Conservation (phyloP, 148 eudicot genomes). For the Talinum fruticosum region DNA sequence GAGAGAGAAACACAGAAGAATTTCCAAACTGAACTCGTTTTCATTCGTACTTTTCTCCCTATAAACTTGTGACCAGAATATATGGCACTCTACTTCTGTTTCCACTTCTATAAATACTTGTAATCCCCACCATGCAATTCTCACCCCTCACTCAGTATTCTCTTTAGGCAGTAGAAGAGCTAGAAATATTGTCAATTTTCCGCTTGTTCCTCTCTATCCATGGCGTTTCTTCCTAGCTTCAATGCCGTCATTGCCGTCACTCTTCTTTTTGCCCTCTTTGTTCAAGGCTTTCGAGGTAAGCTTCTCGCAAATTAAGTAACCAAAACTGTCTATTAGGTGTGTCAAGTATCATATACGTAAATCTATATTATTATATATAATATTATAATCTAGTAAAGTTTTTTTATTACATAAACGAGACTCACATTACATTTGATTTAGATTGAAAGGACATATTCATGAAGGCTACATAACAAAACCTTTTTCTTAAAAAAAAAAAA, state of each 20-base stretch:
- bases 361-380: no score
- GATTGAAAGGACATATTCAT: no score
- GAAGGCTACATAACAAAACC: no score
- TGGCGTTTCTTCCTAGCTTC: neutral
- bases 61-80: neutral
- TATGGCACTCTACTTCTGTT: no score
- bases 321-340: no score
- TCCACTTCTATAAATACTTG: neutral
- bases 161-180: neutral
- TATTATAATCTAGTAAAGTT: no score
- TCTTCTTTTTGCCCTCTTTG: neutral
- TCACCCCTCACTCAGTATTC: neutral
- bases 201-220: neutral
- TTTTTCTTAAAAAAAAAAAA: no score
- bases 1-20: neutral
- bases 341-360: no score
- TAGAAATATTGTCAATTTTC: neutral
- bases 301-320: no score
- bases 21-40: neutral
- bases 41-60: neutral
- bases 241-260: neutral
- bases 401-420: no score
- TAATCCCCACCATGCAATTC: neutral
- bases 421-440: no score
- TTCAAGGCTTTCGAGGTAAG: slow-evolving; percentile 7